phyloP scores from a whole-genome alignment of 2,329 filamentous ascomycete species.

The Leptoxyphium fumago region DNA sequence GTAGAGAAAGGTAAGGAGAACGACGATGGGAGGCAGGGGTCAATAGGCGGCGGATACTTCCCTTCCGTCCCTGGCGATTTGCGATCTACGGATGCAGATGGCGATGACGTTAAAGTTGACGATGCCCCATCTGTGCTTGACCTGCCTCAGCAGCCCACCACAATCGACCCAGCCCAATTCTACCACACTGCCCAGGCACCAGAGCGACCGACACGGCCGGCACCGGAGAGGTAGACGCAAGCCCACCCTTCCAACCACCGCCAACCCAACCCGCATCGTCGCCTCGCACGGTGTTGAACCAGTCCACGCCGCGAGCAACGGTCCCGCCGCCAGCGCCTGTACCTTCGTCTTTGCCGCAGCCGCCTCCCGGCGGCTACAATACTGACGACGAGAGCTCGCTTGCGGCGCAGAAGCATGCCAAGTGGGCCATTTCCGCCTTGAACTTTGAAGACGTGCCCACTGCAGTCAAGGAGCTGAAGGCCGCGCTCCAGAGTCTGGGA shows the following conservation, averaged over 20 bases:
- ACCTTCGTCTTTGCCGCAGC: conserved; percentile 5
- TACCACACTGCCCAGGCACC: conserved; percentile 6
- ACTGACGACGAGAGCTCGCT: conserved; percentile 57
- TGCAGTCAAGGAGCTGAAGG: conserved; percentile 68
- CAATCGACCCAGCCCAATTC: conserved; percentile 7
- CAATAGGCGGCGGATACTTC: conserved; percentile 44
- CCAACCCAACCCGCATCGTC: conserved; percentile 3
- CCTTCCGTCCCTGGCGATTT: conserved; percentile 32
- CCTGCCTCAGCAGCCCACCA: conserved; percentile 1
- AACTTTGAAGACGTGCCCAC: conserved; percentile 94
- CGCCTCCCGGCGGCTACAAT: conserved; percentile 29
- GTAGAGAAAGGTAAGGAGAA: conserved; percentile 24
- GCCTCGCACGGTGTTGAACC: conserved; percentile 1
- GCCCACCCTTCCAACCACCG: conserved; percentile 3
- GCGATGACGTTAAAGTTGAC: conserved; percentile 13
- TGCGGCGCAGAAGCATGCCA: conserved; percentile 84
- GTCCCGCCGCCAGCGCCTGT: conserved; percentile 5
- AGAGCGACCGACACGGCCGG: conserved; percentile 3
- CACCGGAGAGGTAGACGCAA: background rate
- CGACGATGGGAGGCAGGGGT: conserved; percentile 25
- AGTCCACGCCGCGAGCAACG: conserved; percentile 20
- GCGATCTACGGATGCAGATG: conserved; percentile 25
- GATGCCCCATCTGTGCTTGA: conserved; percentile 2
- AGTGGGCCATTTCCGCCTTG: conserved; percentile 89
- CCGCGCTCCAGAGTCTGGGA: conserved; percentile 57